A percentile compares a stretch with the other conserved stretches of the same genome.
Evolutionary conservation across 257 asterid genomes (phyloP).

Genomic region (Misopates orontium): DNA sequence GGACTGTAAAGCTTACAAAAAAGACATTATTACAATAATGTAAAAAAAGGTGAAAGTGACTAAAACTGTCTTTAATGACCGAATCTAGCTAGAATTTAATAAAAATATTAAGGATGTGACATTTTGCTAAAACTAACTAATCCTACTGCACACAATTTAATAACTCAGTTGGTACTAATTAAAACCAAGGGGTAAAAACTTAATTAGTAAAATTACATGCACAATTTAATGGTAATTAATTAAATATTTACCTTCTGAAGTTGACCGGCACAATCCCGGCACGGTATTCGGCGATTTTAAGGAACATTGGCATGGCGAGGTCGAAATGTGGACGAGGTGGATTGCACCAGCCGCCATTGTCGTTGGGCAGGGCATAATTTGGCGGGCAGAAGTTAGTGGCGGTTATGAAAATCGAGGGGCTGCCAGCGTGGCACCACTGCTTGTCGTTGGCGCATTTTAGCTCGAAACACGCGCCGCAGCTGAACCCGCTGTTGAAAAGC

Average conservation of each 20-base stretch:
- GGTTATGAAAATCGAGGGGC: slow-evolving; percentile 73
- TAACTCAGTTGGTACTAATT: no score
- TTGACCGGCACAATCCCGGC: slow-evolving; percentile 90
- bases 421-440: slow-evolving; percentile 71
- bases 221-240: no score
- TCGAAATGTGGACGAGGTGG: slow-evolving; percentile 88
- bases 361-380: slow-evolving; percentile 65
- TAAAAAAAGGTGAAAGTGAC: background rate
- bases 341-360: slow-evolving; percentile 95
- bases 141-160: no score
- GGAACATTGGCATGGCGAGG: slow-evolving; percentile 97
- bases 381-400: slow-evolving; percentile 95
- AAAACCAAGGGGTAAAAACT: no score
- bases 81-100: no score
- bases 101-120: no score
- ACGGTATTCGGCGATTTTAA: slow-evolving; percentile 75
- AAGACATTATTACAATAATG: background rate
- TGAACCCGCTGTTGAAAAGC: slow-evolving; percentile 65
- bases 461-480: slow-evolving; percentile 88
- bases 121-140: no score
- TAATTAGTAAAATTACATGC: no score
- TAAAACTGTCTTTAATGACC: background rate
- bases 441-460: slow-evolving; percentile 58
- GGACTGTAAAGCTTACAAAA: background rate
- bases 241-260: slow-evolving; percentile 55